Base-by-base conservation (phyloP, 148 eudicot species). In the Chenopodium album region DNA sequence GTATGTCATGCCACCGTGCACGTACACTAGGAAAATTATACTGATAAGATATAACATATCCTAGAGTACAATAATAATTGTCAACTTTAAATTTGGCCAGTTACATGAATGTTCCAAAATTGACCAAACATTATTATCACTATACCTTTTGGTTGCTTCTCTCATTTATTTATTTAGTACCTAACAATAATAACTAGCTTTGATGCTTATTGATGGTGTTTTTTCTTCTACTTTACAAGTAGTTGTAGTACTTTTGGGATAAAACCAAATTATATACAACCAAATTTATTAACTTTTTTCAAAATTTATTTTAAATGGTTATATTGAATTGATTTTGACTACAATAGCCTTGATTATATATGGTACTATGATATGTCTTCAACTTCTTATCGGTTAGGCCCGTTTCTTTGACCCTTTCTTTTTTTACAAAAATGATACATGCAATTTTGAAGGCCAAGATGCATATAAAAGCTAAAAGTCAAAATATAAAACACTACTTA, bases 101-200 rank as follows among this genome's bases (percentile, higher is more conserved):
- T 73, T 75, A 44, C 68, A 68, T 71, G 76, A 60, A 82, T 82
- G 81, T 71, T 74, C 76, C 84, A 63, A 82, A 82, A 44, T 71
- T 77, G 81, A 77, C 77, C 72, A 77, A 63, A 63, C 80, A 63
- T 76, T 59, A 54, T 52, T 7, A 37, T 68, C 60, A 10, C 32
- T 54, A n/a, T 66, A 16, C 71, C 29, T 54, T 32, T 67, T 50
- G 64, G 52, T n/a, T n/a, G 52, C 56, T 47, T 29, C 16, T 63
- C 46, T 28, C 9, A 17, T 46, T 65, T 31, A 44, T 17, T 56
- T 31, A 44, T 17, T 16, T 56, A 56, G 62, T 56, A 56, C 62
- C 62, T 16, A 56, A 56, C 17, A 56, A 56, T 56, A 56, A 56
- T 56, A 56, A 56, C 62, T 16, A 56, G 17, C 44, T 41, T 41